Conservation (phyloP, 2,329 filamentous ascomycete genomes). For the Plectosphaerella sp. region DNA sequence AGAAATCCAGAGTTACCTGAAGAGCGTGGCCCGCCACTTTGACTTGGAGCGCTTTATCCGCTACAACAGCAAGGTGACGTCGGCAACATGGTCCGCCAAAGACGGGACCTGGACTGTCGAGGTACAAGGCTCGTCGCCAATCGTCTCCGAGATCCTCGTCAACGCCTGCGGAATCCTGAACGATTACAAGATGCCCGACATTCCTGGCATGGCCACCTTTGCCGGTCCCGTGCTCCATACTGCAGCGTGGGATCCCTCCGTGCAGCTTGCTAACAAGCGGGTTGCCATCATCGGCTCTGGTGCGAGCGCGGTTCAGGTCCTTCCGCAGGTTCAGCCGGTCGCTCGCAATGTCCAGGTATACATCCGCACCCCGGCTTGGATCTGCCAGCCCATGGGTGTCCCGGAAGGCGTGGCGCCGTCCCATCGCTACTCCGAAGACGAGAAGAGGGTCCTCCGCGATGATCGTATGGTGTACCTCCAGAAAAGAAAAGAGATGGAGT, state of each 20-base stretch:
- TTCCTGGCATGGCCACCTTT: slow-evolving; percentile 40
- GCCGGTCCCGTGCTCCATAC: slow-evolving; percentile 39
- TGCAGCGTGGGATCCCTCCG: slow-evolving; percentile 36
- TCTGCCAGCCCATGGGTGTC: slow-evolving; percentile 24
- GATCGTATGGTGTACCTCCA: slow-evolving; percentile 7
- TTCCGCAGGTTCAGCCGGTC: slow-evolving; percentile 34
- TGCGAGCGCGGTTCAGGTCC: slow-evolving; percentile 32
- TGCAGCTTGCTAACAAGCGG: slow-evolving; percentile 26
- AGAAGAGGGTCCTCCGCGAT: slow-evolving; percentile 7
- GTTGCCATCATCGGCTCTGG: slow-evolving; percentile 31
- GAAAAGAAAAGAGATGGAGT: slow-evolving; percentile 29
- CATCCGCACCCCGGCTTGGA: slow-evolving; percentile 41
- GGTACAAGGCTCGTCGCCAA: slow-evolving; percentile 5
- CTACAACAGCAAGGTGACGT: slow-evolving; percentile 12
- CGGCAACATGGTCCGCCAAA: slow-evolving; percentile 29
- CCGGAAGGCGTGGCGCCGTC: background rate
- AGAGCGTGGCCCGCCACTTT: slow-evolving; percentile 29
- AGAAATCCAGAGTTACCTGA: slow-evolving; percentile 34
- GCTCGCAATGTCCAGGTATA: slow-evolving; percentile 36
- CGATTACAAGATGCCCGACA: slow-evolving; percentile 40
- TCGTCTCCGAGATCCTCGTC: slow-evolving; percentile 13
- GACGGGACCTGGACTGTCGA: slow-evolving; percentile 27
- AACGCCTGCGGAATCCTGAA: slow-evolving; percentile 18
- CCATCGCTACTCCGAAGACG: background rate
- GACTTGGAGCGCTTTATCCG: slow-evolving; percentile 23